Percentiles rank a stretch among this genome's conserved stretches.
phyloP scores from a whole-genome alignment of 768 basidiomycete species.

The Agaricus blazei region DNA sequence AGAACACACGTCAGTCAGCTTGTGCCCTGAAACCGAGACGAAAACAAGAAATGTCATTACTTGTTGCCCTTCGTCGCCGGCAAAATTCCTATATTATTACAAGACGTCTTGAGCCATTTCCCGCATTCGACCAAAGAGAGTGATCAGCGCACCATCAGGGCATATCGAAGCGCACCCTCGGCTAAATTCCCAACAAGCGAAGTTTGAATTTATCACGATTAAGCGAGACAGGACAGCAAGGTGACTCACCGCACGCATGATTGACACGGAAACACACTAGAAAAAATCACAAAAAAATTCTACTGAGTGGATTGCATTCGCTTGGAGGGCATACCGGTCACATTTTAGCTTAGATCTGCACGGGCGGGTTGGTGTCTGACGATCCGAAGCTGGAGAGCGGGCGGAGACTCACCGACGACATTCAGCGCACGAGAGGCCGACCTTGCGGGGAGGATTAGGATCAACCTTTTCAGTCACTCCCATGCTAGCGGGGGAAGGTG shows the following conservation, averaged over 20 bases:
- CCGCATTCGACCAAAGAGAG: background rate
- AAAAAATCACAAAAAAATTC: background rate
- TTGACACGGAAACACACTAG: constrained; percentile 49
- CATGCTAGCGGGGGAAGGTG: background rate
- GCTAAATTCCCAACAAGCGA: constrained; percentile 17
- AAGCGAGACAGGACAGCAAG: background rate
- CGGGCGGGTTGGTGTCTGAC: background rate
- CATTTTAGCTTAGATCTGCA: constrained; percentile 51
- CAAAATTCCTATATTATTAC: constrained; percentile 31
- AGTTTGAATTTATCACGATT: background rate
- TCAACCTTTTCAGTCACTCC: constrained; percentile 4
- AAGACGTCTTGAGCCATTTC: background rate
- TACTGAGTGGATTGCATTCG: background rate
- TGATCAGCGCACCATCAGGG: constrained; percentile 35
- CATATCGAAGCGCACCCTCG: constrained; percentile 49
- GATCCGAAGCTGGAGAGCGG: background rate
- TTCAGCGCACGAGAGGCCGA: constrained; percentile 46
- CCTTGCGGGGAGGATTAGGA: constrained; percentile 24
- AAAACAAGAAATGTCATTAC: constrained; percentile 21
- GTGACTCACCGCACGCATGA: constrained; percentile 37
- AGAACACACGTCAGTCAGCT: background rate
- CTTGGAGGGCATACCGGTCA: constrained; percentile 29
- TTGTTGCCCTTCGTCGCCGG: constrained; percentile 55
- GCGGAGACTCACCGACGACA: constrained; percentile 36
- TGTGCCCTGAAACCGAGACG: no score